These are phyloP conservation scores for Ogataea henricii DNA, from an alignment of 805 yeast genomes.

Conservation along the genomic window DNA sequence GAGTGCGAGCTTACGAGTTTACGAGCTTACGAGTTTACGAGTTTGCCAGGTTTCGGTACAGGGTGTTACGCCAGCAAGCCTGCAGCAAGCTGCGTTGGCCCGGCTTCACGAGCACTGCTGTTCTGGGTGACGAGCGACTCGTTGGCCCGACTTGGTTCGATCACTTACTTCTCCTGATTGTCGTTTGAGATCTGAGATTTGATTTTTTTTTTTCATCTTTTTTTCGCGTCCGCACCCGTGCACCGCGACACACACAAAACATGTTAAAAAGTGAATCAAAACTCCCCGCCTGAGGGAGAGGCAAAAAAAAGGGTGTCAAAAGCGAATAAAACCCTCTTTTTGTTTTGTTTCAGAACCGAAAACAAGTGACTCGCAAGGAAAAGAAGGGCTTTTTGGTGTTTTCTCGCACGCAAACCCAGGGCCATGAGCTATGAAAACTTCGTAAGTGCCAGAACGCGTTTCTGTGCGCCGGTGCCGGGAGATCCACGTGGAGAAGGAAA, in stretches of 20 bases:
- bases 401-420: neutral
- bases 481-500: constrained; percentile 2
- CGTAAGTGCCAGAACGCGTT: constrained; percentile 13
- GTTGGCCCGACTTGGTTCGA: too few species aligned
- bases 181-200: neutral
- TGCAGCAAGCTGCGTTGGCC: too few species aligned
- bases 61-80: too few species aligned
- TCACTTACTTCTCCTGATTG: too few species aligned
- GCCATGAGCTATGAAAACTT: constrained; percentile 23
- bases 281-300: constrained; percentile 6
- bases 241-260: constrained; percentile 5
- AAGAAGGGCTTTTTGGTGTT: neutral
- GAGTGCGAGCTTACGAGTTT: too few species aligned
- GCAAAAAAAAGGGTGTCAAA: constrained; percentile 13
- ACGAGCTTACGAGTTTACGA: too few species aligned
- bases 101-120: too few species aligned
- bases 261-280: constrained; percentile 25
- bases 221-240: too few species aligned
- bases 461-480: neutral
- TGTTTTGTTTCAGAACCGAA: constrained; percentile 10
- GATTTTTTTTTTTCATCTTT: too few species aligned
- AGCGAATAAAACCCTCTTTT: constrained; percentile 2
- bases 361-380: neutral
- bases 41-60: too few species aligned
- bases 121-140: too few species aligned